phyloP scores from a whole-genome alignment of 2,329 filamentous ascomycete genomes.

The Conoideocrella luteorostrata region DNA sequence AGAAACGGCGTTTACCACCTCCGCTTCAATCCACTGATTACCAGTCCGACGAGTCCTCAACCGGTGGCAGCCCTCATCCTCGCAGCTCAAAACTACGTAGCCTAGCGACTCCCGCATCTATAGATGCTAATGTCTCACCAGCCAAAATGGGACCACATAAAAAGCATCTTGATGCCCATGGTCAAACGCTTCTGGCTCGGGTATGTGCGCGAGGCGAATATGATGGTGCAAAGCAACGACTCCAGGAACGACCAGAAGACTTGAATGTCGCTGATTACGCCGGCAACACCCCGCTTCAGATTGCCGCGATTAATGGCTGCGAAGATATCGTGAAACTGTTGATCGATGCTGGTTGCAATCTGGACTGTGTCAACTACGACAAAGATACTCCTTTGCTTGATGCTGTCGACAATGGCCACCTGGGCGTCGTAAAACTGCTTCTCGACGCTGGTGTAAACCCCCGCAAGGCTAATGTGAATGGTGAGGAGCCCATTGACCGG shows the following conservation, averaged over 20 bases:
- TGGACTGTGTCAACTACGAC: conserved; percentile 72
- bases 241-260: conserved; percentile 77
- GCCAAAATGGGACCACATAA: conserved; percentile 67
- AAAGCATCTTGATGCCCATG: conserved; percentile 86
- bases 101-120: conserved; percentile 48
- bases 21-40: conserved; percentile 58
- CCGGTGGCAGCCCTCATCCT: conserved; percentile 52
- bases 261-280: conserved; percentile 87
- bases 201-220: conserved; percentile 83
- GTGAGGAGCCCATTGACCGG: conserved; percentile 84
- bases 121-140: conserved; percentile 58
- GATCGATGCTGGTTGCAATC: conserved; percentile 74
- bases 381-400: conserved; percentile 93
- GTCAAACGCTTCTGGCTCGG: conserved; percentile 82
- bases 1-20: conserved; percentile 56
- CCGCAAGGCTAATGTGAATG: conserved; percentile 82
- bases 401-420: conserved; percentile 90
- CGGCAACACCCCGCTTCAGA: conserved; percentile 92
- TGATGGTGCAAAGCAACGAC: conserved; percentile 66
- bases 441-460: conserved; percentile 87
- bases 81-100: conserved; percentile 52
- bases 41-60: conserved; percentile 61
- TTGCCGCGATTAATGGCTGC: conserved; percentile 81
- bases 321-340: conserved; percentile 82
- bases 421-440: conserved; percentile 79